These are phyloP conservation scores for Haematococcus lacustris DNA, from an alignment of 139 green algal species.

Conservation along the genomic window DNA sequence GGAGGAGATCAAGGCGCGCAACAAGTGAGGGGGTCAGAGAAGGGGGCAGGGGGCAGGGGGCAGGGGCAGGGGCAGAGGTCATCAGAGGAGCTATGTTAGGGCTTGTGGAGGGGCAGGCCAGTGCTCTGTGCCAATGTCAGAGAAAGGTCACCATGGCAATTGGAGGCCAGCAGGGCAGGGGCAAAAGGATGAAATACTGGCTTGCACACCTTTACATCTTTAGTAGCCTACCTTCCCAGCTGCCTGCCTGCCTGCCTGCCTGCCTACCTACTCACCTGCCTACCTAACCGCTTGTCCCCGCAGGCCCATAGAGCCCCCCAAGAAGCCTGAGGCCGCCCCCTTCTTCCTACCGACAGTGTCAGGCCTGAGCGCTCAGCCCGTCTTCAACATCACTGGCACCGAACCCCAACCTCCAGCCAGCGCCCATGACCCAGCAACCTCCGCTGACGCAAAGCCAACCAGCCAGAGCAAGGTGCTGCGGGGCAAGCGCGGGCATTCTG, in stretches of 20 bases:
- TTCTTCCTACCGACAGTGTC: slow-evolving; percentile 94
- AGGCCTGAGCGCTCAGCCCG: slow-evolving; percentile 35
- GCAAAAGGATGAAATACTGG: no score
- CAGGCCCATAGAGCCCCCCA: slow-evolving; percentile 66
- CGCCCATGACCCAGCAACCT: not conserved
- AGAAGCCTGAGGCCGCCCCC: slow-evolving; percentile 88
- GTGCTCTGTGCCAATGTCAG: no score
- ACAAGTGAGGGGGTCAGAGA: slow-evolving; percentile 72
- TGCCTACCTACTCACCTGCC: not conserved
- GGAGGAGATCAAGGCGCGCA: slow-evolving; percentile 86
- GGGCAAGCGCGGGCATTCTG: not conserved
- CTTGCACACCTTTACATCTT: no score
- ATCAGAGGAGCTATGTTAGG: no score
- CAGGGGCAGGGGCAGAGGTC: slow-evolving; percentile 79
- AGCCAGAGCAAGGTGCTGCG: not conserved
- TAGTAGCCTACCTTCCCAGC: no score
- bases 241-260: not conserved
- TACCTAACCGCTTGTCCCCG: slow-evolving; percentile 22
- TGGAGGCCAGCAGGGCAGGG: slow-evolving; percentile 88
- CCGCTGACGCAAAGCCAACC: not conserved
- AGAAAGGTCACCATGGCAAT: no score
- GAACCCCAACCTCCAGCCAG: no score
- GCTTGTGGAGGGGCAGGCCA: no score
- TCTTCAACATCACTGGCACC: slow-evolving; percentile 56
- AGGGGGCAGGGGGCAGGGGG: slow-evolving; percentile 20